phyloP scores from a whole-genome alignment of 192 early-diverging fungal genomes.

The Backusella morwellensis region DNA sequence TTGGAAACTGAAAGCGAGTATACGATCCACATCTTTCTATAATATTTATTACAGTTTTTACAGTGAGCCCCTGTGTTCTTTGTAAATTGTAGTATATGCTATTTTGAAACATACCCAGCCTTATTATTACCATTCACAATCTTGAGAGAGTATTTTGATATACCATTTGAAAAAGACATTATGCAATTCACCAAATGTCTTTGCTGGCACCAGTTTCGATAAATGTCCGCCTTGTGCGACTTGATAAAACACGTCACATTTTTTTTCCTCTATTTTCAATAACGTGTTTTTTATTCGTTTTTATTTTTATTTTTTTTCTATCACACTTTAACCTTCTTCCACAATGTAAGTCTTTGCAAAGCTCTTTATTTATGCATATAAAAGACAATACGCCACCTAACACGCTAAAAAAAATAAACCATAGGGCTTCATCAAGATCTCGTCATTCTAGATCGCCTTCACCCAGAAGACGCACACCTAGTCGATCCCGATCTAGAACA shows the following conservation, averaged over 20 bases:
- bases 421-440: conserved; percentile 25
- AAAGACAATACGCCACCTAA: not conserved
- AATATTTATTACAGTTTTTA: too few species aligned
- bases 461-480: conserved; percentile 19
- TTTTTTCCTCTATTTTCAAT: not conserved
- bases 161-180: too few species aligned
- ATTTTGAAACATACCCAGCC: too few species aligned
- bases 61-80: too few species aligned
- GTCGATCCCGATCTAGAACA: conserved; percentile 23
- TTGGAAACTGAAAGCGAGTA: too few species aligned
- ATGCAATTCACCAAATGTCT: too few species aligned
- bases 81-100: too few species aligned
- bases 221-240: too few species aligned
- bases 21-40: too few species aligned
- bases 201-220: too few species aligned
- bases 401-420: not conserved
- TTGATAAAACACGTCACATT: not conserved
- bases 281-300: not conserved
- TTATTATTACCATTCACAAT: too few species aligned
- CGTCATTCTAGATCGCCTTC: conserved; percentile 28
- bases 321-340: not conserved
- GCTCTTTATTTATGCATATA: not conserved
- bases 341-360: not conserved
- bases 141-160: too few species aligned
- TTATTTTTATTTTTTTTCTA: not conserved